These are phyloP conservation scores for Carex parvula DNA, from an alignment of 176 grass and related monocot species.

Conservation along the genomic window DNA sequence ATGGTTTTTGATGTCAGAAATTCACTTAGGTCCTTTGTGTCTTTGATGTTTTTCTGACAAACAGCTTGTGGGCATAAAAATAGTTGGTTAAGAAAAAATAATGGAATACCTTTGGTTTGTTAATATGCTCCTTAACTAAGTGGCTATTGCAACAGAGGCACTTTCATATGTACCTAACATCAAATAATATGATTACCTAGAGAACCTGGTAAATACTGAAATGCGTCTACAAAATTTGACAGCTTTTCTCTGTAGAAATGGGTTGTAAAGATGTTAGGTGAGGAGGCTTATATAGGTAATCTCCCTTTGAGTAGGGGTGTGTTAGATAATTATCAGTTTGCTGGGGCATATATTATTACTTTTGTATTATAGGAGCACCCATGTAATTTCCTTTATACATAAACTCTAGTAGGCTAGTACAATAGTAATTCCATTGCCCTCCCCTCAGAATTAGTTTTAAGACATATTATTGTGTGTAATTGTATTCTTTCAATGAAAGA, in stretches of 20 bases:
- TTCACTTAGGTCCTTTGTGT: background rate
- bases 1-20: background rate
- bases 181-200: background rate
- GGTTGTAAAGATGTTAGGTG: background rate
- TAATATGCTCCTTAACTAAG: background rate
- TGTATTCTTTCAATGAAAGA: background rate
- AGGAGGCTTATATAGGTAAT: background rate
- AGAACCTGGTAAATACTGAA: background rate
- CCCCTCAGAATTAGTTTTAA: background rate
- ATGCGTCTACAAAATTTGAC: background rate
- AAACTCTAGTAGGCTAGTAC: background rate
- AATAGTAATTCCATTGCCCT: background rate
- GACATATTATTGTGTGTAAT: background rate
- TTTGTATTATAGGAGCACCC: background rate
- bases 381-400: background rate
- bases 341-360: background rate
- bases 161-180: background rate
- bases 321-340: background rate
- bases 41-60: background rate
- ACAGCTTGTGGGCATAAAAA: background rate
- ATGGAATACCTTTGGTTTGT: background rate
- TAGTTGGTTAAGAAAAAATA: background rate
- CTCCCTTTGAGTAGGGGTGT: background rate
- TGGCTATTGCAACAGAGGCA: background rate
- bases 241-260: background rate